Percentiles rank a stretch among this genome's conserved stretches.
phyloP scores from a whole-genome alignment of 2,329 filamentous ascomycete species.

The Claviceps monticola region DNA sequence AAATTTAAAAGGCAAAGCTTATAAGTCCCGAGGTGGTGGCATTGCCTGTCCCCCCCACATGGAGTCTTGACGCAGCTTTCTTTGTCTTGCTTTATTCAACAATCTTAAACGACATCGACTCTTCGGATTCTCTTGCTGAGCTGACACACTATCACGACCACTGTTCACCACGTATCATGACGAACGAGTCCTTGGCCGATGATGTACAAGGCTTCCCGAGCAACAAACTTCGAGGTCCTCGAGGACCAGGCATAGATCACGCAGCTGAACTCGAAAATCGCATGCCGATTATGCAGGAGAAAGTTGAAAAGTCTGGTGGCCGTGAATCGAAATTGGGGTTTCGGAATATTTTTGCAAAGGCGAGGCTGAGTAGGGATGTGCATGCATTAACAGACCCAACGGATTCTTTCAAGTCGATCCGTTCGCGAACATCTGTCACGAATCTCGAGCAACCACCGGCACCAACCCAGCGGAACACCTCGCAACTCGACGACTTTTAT shows the following conservation, averaged over 20 bases:
- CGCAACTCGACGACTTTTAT: constrained; percentile 15
- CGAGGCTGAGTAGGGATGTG: constrained; percentile 23
- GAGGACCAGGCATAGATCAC: constrained; percentile 3
- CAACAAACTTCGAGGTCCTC: constrained; percentile 17
- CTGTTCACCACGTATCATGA: constrained; percentile 2
- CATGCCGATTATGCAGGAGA: constrained; percentile 24
- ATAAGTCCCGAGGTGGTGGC: background rate
- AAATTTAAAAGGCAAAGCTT: background rate
- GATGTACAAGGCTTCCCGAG: constrained; percentile 1
- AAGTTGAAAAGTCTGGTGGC: constrained; percentile 19
- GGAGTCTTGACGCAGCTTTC: background rate
- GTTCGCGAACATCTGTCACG: constrained; percentile 27
- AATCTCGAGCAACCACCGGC: constrained; percentile 28
- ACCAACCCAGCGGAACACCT: constrained; percentile 10
- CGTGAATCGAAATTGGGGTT: constrained; percentile 40
- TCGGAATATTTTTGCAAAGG: constrained; percentile 35
- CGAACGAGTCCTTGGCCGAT: constrained; percentile 1
- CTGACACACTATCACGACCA: background rate
- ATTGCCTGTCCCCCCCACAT: background rate
- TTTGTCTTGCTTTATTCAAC: background rate
- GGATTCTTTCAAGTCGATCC: constrained; percentile 19
- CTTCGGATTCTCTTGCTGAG: background rate
- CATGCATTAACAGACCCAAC: constrained; percentile 18
- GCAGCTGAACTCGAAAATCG: constrained; percentile 4
- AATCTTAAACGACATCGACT: background rate